Evolutionary conservation across 345 rosid species (phyloP), one percentile per base, ranked within the genome.

Genomic region (Erodium maritimum): DNA sequence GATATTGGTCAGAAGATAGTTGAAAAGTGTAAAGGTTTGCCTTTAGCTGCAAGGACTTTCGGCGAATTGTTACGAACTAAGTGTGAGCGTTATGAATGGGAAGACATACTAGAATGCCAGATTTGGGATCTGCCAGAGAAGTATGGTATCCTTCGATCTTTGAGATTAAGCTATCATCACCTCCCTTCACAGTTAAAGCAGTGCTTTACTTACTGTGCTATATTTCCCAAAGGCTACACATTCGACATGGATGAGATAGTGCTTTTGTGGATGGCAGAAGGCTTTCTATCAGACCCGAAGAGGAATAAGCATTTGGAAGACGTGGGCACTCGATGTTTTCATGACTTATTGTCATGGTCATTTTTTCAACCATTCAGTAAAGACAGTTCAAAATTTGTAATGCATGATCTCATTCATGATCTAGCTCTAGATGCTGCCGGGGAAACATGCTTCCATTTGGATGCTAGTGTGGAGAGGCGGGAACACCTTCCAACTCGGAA

Each of bases 151-250:
- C 69, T 61, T 64, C 66, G 60, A 2, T 34, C 67, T 29, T 23
- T 64, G 24, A 46, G 59, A n/a, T 33, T 64, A 25, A 64, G 67
- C 55, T 72, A 67, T 23, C 48, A 56, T 42, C 61, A 65, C 61
- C 77, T 73, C 23, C 73, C 73, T 33, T 56, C 69, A 0, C 42
- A 56, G 17, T 61, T 72, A 16, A 68, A 68, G 22, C 60, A 56
- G 4, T 67, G 66, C 22, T 72, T 72, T 22, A 64, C 61, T 1
- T 72, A 67, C 12, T 63, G 72, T 54, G 69, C 72, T 1, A 11
- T 72, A 34, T 68, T 64, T 21, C 72, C 66, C 20, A n/a, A 60
- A 18, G 60, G 19, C 33, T 51, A 61, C 21, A 46, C 56, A 61
- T 65, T 71, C 25, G n/a, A 22, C n/a, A 66, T 58, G 21, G 68